Base-by-base conservation (phyloP, 805 yeast genomes). In the Isabelozyma rhagii region DNA sequence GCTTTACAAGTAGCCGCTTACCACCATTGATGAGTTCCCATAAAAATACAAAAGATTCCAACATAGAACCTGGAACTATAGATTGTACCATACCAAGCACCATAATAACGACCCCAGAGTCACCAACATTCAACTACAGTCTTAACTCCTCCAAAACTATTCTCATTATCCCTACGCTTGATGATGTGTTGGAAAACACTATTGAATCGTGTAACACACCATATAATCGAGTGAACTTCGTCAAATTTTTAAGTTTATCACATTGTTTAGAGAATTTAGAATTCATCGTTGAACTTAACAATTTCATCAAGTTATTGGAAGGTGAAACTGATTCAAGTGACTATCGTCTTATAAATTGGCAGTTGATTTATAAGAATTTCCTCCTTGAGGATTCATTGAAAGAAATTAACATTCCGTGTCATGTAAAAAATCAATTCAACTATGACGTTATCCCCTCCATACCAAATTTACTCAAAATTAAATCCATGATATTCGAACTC, bases 251-350 rank as follows among this genome's bases (percentile, higher is more conserved):
- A 29, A 41, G 51, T 15, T 47, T 53, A 14, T 59, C 61, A 29
- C 77, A 72, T 52, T 71, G 76, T 56, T 52, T 64, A 43, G 77
- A 72, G 50, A 71, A 71, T 55, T 59, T 64, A 36, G 73, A 69
- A 51, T 71, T 69, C 45, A 53, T 71, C 17, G 40, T 62, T 25
- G 66, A 60, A 41, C 49, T 66, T 17, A 62, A 64, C 48, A 41
- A 45, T 4, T 58, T 56, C 41, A 48, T 60, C 21, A 28, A 43
- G 3, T 40, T 42, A 14, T 28, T 17, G 14, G 41, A 21, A 27
- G 48, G 57, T 47, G 50, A 56, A 48, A 44, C 43, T 41, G 44
- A 34, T 10, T 8, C 29, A 17, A 11, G 4, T 13, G n/a, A 13
- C 17, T 10, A 51, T 8, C 39, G 45, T 25, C 47, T 48, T 18